Evolutionary conservation across 257 asterid species (phyloP), one percentile per base, ranked within the genome.

Genomic region (Nyctanthes arbortristis): DNA sequence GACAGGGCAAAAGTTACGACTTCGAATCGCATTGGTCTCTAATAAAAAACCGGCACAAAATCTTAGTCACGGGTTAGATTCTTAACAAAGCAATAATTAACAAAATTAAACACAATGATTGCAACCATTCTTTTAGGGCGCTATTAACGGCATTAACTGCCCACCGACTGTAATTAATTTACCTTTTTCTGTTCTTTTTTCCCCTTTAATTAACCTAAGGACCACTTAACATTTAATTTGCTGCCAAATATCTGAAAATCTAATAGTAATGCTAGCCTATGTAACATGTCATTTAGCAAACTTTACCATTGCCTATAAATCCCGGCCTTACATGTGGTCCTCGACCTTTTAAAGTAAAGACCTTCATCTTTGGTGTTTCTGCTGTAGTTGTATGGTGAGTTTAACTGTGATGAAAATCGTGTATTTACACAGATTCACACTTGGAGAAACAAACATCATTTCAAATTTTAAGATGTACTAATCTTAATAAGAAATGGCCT

Each of bases 41-140:
- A n/a, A n/a, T n/a, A n/a, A n/a, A n/a, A n/a, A n/a, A n/a, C n/a
- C n/a, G n/a, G n/a, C n/a, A 65, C 71, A 69, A 66, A 47, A 54
- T 24, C 34, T 63, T 34, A 54, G 61, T 78, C 59, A 36, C 12
- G 33, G 52, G 58, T 39, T 39, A 20, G 55, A 65, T 52, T 52
- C 59, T 52, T 52, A 22, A 52, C 6, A 52, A 52, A 52, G 59
- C 31, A 52, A 49, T 47, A 47, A 47, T 47, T n/a, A 10, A 37
- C 20, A 65, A 66, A 65, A 33, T 13, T n/a, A 22, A 62, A 22
- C n/a, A 62, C 27, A 59, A 74, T 75, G 75, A 74, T 68, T 71
- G 69, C 65, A 35, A 37, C 63, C 18, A 52, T 60, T 39, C 30
- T 56, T 49, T 39, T 18, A 54, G 63, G 40, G 37, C 69, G 60